Percentiles rank a stretch among this genome's conserved stretches.
These are phyloP conservation scores for Hymenoscyphus repandus DNA, from an alignment of 2,329 filamentous ascomycete species.

Conservation along the genomic window DNA sequence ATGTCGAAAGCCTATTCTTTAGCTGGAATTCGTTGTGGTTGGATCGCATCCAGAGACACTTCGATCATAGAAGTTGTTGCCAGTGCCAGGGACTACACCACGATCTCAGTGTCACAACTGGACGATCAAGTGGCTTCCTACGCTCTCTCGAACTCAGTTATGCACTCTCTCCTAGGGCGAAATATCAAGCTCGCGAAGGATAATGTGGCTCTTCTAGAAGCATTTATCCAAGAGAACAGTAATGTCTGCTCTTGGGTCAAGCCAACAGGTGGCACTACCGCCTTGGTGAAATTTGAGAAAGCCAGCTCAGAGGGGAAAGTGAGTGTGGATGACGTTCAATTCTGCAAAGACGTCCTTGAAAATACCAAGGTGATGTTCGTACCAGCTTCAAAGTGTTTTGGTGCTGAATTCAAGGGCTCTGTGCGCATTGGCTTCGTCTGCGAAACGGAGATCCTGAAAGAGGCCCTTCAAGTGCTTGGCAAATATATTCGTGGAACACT, in stretches of 20 bases:
- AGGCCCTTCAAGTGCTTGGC: constrained; percentile 48
- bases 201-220: constrained; percentile 62
- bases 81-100: constrained; percentile 72
- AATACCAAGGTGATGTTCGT: constrained; percentile 69
- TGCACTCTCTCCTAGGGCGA: constrained; percentile 56
- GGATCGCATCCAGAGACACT: constrained; percentile 65
- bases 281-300: constrained; percentile 65
- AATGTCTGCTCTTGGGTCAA: constrained; percentile 64
- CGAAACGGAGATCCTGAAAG: constrained; percentile 61
- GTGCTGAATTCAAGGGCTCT: constrained; percentile 66
- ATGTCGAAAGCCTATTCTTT: constrained; percentile 83
- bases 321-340: constrained; percentile 63
- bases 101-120: constrained; percentile 77
- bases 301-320: constrained; percentile 49
- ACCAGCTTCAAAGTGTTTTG: constrained; percentile 71
- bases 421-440: constrained; percentile 74
- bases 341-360: constrained; percentile 64
- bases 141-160: constrained; percentile 60
- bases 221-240: constrained; percentile 60
- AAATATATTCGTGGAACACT: constrained; percentile 24
- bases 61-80: constrained; percentile 60
- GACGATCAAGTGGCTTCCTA: constrained; percentile 75
- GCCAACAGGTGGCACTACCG: constrained; percentile 74
- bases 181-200: constrained; percentile 63
- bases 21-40: constrained; percentile 76